Percentiles rank a stretch among this genome's conserved stretches.
These are phyloP conservation scores for Rutstroemia sp. DNA, from an alignment of 2,329 filamentous ascomycete genomes.

Conservation along the genomic window DNA sequence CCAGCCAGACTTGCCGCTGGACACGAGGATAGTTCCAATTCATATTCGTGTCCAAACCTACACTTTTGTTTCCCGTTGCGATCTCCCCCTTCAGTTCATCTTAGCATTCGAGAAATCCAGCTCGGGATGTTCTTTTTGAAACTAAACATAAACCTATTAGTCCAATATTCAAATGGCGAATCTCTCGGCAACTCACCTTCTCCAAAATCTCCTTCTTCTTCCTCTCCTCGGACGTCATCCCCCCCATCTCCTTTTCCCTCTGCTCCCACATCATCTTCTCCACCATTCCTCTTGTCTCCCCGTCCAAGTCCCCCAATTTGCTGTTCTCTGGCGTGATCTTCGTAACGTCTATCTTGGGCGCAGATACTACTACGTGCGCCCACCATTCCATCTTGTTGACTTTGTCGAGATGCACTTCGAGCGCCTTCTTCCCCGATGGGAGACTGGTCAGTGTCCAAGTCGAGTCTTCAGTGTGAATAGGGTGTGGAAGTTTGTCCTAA, in stretches of 20 bases:
- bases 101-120: slow-evolving; percentile 68
- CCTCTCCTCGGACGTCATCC: slow-evolving; percentile 89
- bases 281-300: slow-evolving; percentile 92
- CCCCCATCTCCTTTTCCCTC: slow-evolving; percentile 90
- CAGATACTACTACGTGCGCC: slow-evolving; percentile 79
- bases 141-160: slow-evolving; percentile 33
- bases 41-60: background rate
- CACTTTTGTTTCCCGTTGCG: background rate
- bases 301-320: slow-evolving; percentile 86
- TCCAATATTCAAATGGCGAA: background rate
- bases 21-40: background rate
- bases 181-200: slow-evolving; percentile 37
- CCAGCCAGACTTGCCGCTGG: too few relatives aligned
- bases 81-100: slow-evolving; percentile 39
- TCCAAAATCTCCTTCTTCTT: slow-evolving; percentile 89
- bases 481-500: slow-evolving; percentile 77
- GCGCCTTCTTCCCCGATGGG: slow-evolving; percentile 53
- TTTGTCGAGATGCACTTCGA: slow-evolving; percentile 90
- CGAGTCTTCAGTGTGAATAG: slow-evolving; percentile 75
- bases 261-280: slow-evolving; percentile 99
- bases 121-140: slow-evolving; percentile 62
- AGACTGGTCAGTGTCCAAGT: slow-evolving; percentile 85
- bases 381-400: slow-evolving; percentile 98
- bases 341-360: slow-evolving; percentile 87
- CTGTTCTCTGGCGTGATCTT: slow-evolving; percentile 93